Percentiles rank a stretch among this genome's conserved stretches.
phyloP scores from a whole-genome alignment of 768 basidiomycete species.

The Neoboletus magnificus region DNA sequence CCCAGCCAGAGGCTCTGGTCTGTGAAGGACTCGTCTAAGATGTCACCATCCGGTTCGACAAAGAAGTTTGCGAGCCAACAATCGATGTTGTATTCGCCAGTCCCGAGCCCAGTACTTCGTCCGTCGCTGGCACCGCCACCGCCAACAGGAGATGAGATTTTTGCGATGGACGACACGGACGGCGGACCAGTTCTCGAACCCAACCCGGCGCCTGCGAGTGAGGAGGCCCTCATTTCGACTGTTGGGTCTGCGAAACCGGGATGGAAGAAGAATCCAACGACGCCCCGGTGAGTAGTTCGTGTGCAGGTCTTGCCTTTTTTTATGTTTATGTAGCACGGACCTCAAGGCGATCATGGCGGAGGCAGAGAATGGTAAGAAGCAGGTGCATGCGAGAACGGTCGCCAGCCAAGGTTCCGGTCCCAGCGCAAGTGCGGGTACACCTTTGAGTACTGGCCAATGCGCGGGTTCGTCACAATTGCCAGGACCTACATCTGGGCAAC shows the following conservation, averaged over 20 bases:
- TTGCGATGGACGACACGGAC: constrained; percentile 80
- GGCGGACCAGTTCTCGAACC: constrained; percentile 28
- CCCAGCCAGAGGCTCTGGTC: constrained; percentile 24
- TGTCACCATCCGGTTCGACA: constrained; percentile 28
- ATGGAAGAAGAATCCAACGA: constrained; percentile 47
- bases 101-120: constrained; percentile 24
- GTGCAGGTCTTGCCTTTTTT: constrained; percentile 13
- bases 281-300: constrained; percentile 45
- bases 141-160: constrained; percentile 60
- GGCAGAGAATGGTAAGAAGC: constrained; percentile 40
- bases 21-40: constrained; percentile 28
- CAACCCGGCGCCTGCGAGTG: constrained; percentile 7
- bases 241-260: constrained; percentile 27
- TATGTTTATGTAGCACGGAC: constrained; percentile 54
- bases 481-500: constrained; percentile 1
- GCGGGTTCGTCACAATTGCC: not conserved
- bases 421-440: not conserved
- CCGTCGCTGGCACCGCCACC: constrained; percentile 5
- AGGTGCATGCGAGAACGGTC: not conserved
- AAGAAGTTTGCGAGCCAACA: constrained; percentile 11
- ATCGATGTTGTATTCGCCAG: constrained; percentile 5
- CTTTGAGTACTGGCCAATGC: not conserved
- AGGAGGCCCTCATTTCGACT: not conserved
- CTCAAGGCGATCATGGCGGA: constrained; percentile 88
- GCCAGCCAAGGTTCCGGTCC: constrained; percentile 1